Base-by-base conservation (phyloP, 768 basidiomycete genomes). In the Boletus barrowsii region DNA sequence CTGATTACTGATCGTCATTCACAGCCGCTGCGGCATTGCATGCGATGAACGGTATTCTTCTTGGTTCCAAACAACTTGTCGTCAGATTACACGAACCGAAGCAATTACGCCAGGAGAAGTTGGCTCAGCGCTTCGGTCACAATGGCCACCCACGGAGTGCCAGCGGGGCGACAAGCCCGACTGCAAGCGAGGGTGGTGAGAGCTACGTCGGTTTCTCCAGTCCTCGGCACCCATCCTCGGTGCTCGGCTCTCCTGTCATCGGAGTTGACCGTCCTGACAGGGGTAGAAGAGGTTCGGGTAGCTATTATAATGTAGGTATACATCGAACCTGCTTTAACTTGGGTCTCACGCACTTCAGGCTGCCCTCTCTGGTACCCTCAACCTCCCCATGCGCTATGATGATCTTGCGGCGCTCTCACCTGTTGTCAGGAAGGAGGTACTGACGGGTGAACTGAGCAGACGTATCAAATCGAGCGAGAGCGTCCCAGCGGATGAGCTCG, bases 11-110 rank as follows among this genome's bases (percentile, higher is more conserved):
- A 53, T 39, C 24, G 20, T 33, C 17, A 44, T 56, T 42, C 54
- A 9, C 58, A 93, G 93, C 93, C 33, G 56, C 79, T 29, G 78
- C 79, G 10, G 93, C 93, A 0, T 72, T 93, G 78, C 82, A 83
- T 48, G 80, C 75, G 10, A 93, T 95, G 92, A 92, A 95, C 53
- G 90, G 91, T 15, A 67, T 73, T 14, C 73, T 80, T 26, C 54
- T 95, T 26, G 90, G 89, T 30, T 73, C 78, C 14, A 92, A 93
- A 66, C 83, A 88, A 50, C 78, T 96, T 37, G 87, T 90, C 1
- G 93, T 96, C 26, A 83, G 93, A 40, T 73, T 95, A 49, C 92
- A 95, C 60, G 93, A 95, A 70, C 93, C 92, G 10, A 94, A 93
- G 68, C 89, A 92, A 66, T 72, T 93, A n/a, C 81, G 93, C 20